Evolutionary conservation across 2,329 filamentous ascomycete genomes (phyloP).

Genomic region (Helotiales sp.): DNA sequence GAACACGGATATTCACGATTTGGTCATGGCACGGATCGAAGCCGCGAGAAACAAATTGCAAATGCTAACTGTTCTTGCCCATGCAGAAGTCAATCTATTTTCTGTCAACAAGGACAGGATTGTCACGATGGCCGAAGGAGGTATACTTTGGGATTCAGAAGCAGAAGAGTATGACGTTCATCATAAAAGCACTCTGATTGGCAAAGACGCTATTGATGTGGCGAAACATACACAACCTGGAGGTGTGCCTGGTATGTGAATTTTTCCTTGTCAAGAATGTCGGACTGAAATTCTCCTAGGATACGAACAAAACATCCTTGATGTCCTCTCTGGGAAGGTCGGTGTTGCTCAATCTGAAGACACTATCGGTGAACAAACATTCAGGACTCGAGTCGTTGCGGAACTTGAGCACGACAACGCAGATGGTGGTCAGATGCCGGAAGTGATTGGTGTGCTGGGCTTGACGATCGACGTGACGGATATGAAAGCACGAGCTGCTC

Average conservation of each 20-base stretch:
- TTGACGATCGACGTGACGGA: constrained; percentile 30
- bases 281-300: constrained; percentile 5
- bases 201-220: constrained; percentile 18
- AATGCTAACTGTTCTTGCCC: constrained; percentile 25
- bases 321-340: constrained; percentile 23
- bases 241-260: constrained; percentile 15
- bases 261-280: neutral
- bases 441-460: constrained; percentile 25
- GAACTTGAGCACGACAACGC: constrained; percentile 23
- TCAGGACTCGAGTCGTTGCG: constrained; percentile 25
- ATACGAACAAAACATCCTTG: constrained; percentile 20
- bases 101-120: constrained; percentile 19
- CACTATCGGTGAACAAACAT: constrained; percentile 17
- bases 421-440: constrained; percentile 22
- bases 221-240: constrained; percentile 12
- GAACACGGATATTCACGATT: constrained; percentile 28
- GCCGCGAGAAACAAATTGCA: constrained; percentile 27
- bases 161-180: constrained; percentile 1
- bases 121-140: constrained; percentile 25
- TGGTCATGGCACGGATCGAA: constrained; percentile 25
- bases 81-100: constrained; percentile 29
- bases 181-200: constrained; percentile 15
- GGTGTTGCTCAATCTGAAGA: constrained; percentile 26
- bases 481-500: constrained; percentile 21
- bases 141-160: constrained; percentile 16